Conservation (phyloP, 176 grass and related monocot genomes). For the Thinopyrum elongatum region DNA sequence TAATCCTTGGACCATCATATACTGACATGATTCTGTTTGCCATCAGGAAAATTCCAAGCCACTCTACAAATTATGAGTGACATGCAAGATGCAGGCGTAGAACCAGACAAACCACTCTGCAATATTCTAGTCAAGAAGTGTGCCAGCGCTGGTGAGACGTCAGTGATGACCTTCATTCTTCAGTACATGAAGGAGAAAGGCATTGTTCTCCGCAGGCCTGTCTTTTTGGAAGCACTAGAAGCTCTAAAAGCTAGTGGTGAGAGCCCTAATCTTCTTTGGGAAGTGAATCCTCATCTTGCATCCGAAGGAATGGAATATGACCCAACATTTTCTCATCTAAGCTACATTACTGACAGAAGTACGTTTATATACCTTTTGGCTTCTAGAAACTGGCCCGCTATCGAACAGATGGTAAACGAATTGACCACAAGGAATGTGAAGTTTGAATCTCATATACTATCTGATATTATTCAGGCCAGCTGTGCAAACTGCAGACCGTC, state of each 20-base stretch:
- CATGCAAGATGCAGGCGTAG: conserved; percentile 73
- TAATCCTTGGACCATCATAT: conserved; percentile 11
- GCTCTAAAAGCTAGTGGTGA: conserved; percentile 59
- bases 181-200: conserved; percentile 69
- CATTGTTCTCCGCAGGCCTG: conserved; percentile 59
- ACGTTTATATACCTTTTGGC: conserved; percentile 55
- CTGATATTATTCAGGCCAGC: conserved; percentile 50
- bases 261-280: conserved; percentile 54
- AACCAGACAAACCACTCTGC: conserved; percentile 68
- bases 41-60: conserved; percentile 64
- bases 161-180: conserved; percentile 60
- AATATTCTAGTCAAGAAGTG: conserved; percentile 83
- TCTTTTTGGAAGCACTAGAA: conserved; percentile 62
- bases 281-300: conserved; percentile 67
- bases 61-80: conserved; percentile 51
- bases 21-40: conserved; percentile 13
- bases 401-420: conserved; percentile 46
- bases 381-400: conserved; percentile 46
- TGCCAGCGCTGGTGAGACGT: conserved; percentile 51
- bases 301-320: conserved; percentile 57
- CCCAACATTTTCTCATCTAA: conserved; percentile 32
- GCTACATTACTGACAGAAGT: conserved; percentile 50
- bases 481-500: conserved; percentile 48
- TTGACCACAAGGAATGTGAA: conserved; percentile 39
- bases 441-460: conserved; percentile 52